Evolutionary conservation across 2,329 filamentous ascomycete genomes (phyloP).

Genomic region (Gaeumannomyces sp.): DNA sequence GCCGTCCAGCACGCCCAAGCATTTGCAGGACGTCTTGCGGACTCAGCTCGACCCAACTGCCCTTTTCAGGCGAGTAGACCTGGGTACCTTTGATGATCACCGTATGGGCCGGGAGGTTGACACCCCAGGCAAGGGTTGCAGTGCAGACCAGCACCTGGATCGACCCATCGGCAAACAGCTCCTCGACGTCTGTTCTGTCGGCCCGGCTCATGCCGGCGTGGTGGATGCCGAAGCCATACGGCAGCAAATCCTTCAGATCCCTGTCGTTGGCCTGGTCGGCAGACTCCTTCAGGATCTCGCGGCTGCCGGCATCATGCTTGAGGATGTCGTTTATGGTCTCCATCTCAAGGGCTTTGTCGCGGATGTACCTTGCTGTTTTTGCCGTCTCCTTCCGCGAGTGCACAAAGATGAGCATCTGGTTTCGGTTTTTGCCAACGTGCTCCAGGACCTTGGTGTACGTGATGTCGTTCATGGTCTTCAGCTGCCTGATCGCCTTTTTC

Average conservation of each 20-base stretch:
- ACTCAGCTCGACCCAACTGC: slow-evolving; percentile 95
- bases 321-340: slow-evolving; percentile 96
- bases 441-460: slow-evolving; percentile 97
- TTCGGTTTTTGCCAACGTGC: slow-evolving; percentile 84
- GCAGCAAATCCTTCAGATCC: slow-evolving; percentile 87
- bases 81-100: slow-evolving; percentile 99
- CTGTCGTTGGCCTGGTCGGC: slow-evolving; percentile 75
- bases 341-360: slow-evolving; percentile 93
- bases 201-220: slow-evolving; percentile 94
- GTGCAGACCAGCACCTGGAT: slow-evolving; percentile 96
- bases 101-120: slow-evolving; percentile 94
- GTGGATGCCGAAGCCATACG: slow-evolving; percentile 96
- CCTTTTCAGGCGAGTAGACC: slow-evolving; percentile 96
- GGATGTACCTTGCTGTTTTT: slow-evolving; percentile 92
- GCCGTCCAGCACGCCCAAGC: slow-evolving; percentile 92
- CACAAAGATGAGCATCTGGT: slow-evolving; percentile 99
- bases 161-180: slow-evolving; percentile 83
- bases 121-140: slow-evolving; percentile 97
- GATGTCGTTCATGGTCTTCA: slow-evolving; percentile 99
- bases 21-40: slow-evolving; percentile 98
- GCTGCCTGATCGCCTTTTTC: slow-evolving; percentile 96
- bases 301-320: slow-evolving; percentile 83
- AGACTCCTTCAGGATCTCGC: slow-evolving; percentile 82
- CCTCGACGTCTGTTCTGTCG: slow-evolving; percentile 93
- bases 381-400: slow-evolving; percentile 97